Evolutionary conservation across 257 asterid genomes (phyloP), one percentile per base, ranked within the genome.

Genomic region (Coffea eugenioides): DNA sequence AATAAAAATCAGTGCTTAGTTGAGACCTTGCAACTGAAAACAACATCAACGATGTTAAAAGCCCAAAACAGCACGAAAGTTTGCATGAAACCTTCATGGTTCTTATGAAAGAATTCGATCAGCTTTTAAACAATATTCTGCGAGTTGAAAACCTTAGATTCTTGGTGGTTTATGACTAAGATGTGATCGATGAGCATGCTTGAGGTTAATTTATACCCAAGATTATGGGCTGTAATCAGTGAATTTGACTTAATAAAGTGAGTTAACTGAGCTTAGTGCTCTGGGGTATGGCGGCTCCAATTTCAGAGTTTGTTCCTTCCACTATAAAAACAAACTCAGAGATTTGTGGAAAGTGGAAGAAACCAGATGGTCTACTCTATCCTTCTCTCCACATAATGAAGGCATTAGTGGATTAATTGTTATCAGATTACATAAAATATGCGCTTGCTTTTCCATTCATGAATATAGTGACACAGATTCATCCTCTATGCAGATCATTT

Each of bases 11-110:
- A 21, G 82, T 59, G 57, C 78, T 84, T 71, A 94, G 82, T 76
- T 92, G 95, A 80, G 91, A 90, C 80, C 91, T 84, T 54, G 82
- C 91, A 21, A 54, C 82, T 64, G 70, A 82, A 57, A 87, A 84
- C 68, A 89, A 54, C 86, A 90, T 73, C 7, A 83, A 56, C 20
- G 84, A 57, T 45, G 65, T 79, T 16, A 89, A 0, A 82, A 82
- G 8, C 83, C 77, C 23, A 9, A 77, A 75, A 51, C 46, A 48
- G n/a, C 7, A 46, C 70, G 23, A 51, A 51, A 84, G 75, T 56
- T 25, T 74, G 81, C 41, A 27, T 0, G 84, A 75, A 54, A 49
- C 83, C n/a, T 73, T 80, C 95, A 86, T 92, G 69, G 54, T 80
- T 46, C 48, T 25, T 23, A 69, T 11, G 36, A 10, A 31, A 12